Evolutionary conservation across 306 rosid genomes (phyloP).

Genomic region (Quercus agrifolia): DNA sequence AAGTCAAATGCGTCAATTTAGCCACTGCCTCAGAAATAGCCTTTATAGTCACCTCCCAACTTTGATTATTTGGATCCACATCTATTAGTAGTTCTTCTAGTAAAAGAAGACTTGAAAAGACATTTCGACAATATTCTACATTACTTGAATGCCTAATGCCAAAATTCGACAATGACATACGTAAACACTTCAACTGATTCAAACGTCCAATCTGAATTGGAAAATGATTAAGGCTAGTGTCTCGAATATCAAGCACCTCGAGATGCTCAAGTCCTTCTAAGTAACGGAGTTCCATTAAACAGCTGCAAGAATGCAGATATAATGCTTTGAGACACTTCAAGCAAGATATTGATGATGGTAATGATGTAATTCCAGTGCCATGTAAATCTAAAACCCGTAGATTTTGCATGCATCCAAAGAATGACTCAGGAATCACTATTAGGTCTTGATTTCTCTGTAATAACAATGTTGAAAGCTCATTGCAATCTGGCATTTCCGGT

Average conservation of each 20-base stretch:
- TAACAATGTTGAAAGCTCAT: not conserved
- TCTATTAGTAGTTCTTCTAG: no score
- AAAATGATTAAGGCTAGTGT: slow-evolving; percentile 2
- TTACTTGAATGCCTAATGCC: no score
- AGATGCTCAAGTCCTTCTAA: slow-evolving; percentile 11
- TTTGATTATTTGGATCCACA: not conserved
- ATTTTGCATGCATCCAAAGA: slow-evolving; percentile 2
- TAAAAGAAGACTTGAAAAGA: no score
- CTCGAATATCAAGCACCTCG: slow-evolving; percentile 31
- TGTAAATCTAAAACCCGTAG: not conserved
- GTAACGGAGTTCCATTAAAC: not conserved
- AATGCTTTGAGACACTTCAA: slow-evolving; percentile 14
- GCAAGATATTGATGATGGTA: slow-evolving; percentile 19
- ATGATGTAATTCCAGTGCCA: not conserved
- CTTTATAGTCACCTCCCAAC: not conserved
- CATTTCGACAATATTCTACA: no score
- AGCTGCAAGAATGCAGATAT: slow-evolving; percentile 4
- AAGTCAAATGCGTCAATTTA: not conserved
- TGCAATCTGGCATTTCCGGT: not conserved
- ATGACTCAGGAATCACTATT: not conserved
- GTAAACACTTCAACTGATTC: slow-evolving; percentile 16
- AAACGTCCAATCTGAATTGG: not conserved
- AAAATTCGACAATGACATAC: not conserved
- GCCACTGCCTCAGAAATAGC: slow-evolving; percentile 11
- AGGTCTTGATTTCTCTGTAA: not conserved